A percentile compares a stretch with the other conserved stretches of the same genome.
Conservation (phyloP, 257 asterid species). For the Ajuga chamaepitys region DNA sequence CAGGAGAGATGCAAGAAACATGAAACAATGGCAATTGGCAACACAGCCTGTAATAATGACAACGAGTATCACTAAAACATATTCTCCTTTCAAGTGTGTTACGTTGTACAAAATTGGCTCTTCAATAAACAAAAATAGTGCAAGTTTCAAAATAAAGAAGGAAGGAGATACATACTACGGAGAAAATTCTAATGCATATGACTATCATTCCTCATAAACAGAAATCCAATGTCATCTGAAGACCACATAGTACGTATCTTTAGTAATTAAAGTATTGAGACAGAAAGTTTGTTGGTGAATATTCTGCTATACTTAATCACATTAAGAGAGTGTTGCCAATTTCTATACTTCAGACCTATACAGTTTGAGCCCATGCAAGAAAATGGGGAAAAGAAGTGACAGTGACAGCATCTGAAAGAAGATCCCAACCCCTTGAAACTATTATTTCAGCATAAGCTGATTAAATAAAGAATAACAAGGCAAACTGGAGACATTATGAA, state of each 20-base stretch:
- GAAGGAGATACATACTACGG: not conserved
- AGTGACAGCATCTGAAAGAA: not conserved
- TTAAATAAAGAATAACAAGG: not conserved
- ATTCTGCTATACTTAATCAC: not conserved
- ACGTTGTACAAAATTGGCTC: too few species aligned
- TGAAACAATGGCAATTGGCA: too few species aligned
- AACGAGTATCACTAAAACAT: not conserved
- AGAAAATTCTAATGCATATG: not conserved
- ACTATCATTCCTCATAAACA: not conserved
- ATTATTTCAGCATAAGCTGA: not conserved
- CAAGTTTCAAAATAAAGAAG: not conserved
- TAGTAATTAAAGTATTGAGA: not conserved
- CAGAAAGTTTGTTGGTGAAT: not conserved
- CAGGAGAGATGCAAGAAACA: too few species aligned
- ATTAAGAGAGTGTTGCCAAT: not conserved
- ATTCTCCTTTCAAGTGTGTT: too few species aligned
- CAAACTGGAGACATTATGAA: not conserved
- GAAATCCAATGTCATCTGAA: not conserved
- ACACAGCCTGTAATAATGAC: too few species aligned
- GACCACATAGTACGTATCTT: not conserved
- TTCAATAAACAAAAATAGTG: not conserved
- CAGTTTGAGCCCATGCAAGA: not conserved
- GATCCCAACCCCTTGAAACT: not conserved
- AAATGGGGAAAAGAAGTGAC: not conserved
- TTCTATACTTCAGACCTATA: not conserved